Evolutionary conservation across 352 stramenopile species (phyloP).

Genomic region (Thalassiosira exigua): DNA sequence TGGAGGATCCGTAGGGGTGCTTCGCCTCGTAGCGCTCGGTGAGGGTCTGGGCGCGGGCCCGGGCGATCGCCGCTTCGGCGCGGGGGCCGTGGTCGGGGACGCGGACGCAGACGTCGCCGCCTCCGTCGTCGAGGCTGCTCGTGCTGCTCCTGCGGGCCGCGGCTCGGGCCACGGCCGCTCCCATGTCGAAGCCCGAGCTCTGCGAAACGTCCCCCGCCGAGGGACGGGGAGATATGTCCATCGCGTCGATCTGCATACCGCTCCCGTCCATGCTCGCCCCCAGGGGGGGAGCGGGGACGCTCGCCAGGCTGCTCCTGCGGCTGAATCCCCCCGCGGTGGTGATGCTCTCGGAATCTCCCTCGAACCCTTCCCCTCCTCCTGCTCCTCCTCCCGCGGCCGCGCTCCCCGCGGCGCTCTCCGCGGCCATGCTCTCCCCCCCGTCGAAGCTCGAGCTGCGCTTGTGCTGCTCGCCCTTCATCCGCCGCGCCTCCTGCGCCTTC

Average conservation of each 20-base stretch:
- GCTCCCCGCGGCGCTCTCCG: background rate
- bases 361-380: background rate
- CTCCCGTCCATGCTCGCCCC: too few relatives aligned
- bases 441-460: background rate
- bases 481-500: constrained; percentile 12
- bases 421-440: background rate
- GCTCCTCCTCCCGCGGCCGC: background rate
- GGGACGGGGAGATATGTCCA: too few relatives aligned
- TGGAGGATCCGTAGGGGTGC: constrained; percentile 28
- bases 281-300: too few relatives aligned
- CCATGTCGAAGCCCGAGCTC: too few relatives aligned
- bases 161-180: background rate
- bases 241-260: too few relatives aligned
- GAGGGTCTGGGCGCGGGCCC: constrained; percentile 5
- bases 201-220: too few relatives aligned
- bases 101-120: background rate
- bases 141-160: background rate
- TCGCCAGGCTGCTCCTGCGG: too few relatives aligned
- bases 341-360: constrained; percentile 14
- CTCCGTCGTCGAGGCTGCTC: background rate
- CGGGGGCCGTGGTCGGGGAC: constrained; percentile 14
- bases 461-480: background rate
- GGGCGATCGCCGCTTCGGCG: constrained; percentile 15
- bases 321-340: constrained; percentile 9
- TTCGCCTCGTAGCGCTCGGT: constrained; percentile 3